These are phyloP conservation scores for Penicillium daleae DNA, from an alignment of 495 filamentous ascomycete genomes.

Conservation along the genomic window DNA sequence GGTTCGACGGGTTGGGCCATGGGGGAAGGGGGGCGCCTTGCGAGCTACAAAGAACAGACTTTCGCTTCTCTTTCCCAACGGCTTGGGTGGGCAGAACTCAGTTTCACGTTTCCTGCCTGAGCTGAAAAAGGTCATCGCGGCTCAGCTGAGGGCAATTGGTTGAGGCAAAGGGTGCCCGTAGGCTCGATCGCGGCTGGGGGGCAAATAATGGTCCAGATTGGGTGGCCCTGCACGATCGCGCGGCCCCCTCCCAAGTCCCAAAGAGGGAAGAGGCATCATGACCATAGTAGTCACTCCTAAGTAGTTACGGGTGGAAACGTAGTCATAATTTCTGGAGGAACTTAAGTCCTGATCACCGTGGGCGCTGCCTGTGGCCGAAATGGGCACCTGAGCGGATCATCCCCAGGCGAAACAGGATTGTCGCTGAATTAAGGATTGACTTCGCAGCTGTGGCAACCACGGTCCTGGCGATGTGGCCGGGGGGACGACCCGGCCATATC, in stretches of 20 bases:
- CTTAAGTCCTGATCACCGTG: background rate
- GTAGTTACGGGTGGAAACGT: too few relatives aligned
- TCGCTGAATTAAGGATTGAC: conserved; percentile 14
- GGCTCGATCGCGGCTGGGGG: conserved; percentile 15
- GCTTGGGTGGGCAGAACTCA: conserved; percentile 19
- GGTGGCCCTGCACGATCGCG: background rate
- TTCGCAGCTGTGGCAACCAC: conserved; percentile 13
- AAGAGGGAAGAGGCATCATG: conserved; percentile 2
- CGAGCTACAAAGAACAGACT: conserved; percentile 3
- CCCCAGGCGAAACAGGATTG: conserved; percentile 7
- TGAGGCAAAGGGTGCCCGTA: conserved; percentile 4
- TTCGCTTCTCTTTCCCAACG: conserved; percentile 7
- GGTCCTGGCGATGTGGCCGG: conserved; percentile 8
- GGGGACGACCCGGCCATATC: conserved; percentile 1
- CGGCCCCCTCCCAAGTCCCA: background rate
- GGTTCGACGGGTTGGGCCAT: background rate
- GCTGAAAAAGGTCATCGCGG: conserved; percentile 2
- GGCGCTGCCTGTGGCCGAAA: conserved; percentile 10
- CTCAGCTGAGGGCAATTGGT: background rate
- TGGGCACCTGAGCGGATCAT: conserved; percentile 19
- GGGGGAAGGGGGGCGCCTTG: background rate
- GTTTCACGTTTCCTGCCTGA: conserved; percentile 1
- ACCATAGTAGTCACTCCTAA: background rate
- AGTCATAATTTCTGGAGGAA: background rate
- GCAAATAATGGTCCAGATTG: background rate